A percentile compares a stretch with the other conserved stretches of the same genome.
These are phyloP conservation scores for Kewa caespitosa DNA, from an alignment of 179 eudicot species.

Conservation along the genomic window DNA sequence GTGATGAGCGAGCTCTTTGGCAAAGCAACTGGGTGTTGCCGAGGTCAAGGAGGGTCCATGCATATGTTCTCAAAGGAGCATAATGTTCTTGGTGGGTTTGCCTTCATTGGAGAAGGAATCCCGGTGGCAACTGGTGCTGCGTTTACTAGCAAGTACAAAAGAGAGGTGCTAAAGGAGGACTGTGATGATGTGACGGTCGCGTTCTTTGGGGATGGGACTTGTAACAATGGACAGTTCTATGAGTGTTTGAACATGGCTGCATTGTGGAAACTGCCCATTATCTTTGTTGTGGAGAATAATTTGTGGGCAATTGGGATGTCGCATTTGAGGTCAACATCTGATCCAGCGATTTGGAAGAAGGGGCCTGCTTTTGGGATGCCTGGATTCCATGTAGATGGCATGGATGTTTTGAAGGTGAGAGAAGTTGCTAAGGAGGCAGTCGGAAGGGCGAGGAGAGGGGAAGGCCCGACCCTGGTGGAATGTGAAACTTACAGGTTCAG, in stretches of 20 bases:
- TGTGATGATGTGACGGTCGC: constrained; percentile 86
- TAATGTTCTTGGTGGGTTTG: constrained; percentile 88
- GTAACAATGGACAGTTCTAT: constrained; percentile 89
- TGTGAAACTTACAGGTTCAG: constrained; percentile 92
- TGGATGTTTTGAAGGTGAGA: constrained; percentile 96
- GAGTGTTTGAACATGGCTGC: constrained; percentile 99
- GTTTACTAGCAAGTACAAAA: constrained; percentile 65
- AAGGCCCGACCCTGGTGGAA: constrained; percentile 87
- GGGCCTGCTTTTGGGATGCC: constrained; percentile 98
- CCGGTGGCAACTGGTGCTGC: constrained; percentile 96
- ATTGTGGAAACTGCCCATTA: constrained; percentile 85
- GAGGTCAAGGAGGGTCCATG: constrained; percentile 98
- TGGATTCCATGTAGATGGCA: constrained; percentile 90
- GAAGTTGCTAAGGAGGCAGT: constrained; percentile 94
- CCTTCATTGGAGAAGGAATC: constrained; percentile 94
- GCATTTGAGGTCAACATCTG: constrained; percentile 88
- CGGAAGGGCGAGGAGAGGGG: constrained; percentile 86
- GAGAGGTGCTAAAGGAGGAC: constrained; percentile 71
- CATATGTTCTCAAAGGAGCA: constrained; percentile 95
- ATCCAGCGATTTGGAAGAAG: constrained; percentile 84
- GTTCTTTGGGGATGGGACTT: constrained; percentile 89
- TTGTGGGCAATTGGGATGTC: constrained; percentile 99
- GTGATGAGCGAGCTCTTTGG: constrained; percentile 99
- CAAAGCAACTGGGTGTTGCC: constrained; percentile 85
- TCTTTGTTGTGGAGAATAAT: constrained; percentile 93